A percentile compares a stretch with the other conserved stretches of the same genome.
Conservation (phyloP, 2,329 filamentous ascomycete genomes). For the Calonectria montana region DNA sequence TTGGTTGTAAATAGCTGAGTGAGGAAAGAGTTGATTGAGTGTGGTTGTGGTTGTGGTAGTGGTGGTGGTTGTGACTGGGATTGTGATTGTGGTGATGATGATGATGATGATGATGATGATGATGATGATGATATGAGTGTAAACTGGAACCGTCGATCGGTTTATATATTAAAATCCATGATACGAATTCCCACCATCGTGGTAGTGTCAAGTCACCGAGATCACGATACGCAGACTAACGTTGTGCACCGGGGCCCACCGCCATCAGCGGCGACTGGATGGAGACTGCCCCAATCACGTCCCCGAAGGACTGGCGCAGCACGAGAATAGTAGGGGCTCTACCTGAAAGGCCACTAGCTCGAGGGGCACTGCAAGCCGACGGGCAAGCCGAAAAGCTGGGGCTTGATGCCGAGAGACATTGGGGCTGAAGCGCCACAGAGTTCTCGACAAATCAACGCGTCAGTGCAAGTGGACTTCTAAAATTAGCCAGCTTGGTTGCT, state of each 20-base stretch:
- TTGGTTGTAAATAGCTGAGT: neutral
- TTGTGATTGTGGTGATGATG: neutral
- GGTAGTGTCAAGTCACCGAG: neutral
- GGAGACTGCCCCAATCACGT: neutral
- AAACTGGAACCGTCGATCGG: neutral
- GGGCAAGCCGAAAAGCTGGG: neutral
- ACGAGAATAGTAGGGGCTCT: neutral
- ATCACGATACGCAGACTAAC: neutral
- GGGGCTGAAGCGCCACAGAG: neutral
- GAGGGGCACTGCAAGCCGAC: neutral
- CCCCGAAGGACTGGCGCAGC: neutral
- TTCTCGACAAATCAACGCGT: neutral
- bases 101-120: neutral
- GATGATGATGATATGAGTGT: neutral
- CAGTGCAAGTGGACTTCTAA: neutral
- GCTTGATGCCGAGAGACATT: neutral
- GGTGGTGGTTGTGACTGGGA: neutral
- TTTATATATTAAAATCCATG: neutral
- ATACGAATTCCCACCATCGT: neutral
- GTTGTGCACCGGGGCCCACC: neutral
- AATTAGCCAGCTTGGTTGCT: neutral
- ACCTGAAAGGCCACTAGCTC: neutral
- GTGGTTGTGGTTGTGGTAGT: neutral
- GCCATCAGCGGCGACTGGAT: neutral
- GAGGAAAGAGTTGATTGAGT: neutral